phyloP scores from a whole-genome alignment of 257 asterid genomes.

The Gentiana dahurica region DNA sequence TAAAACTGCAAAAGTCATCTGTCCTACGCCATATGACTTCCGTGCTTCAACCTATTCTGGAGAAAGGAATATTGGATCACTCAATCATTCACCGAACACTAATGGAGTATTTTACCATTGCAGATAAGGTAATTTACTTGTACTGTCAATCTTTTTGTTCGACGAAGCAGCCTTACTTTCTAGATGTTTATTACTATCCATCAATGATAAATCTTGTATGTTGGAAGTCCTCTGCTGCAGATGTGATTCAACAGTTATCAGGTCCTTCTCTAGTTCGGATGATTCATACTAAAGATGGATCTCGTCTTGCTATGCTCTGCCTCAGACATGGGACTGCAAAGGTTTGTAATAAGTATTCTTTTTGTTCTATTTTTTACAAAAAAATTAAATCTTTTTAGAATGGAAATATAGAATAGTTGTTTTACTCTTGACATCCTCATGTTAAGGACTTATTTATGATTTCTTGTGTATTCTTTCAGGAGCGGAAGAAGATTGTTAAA shows the following conservation, averaged over 20 bases:
- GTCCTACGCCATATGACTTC: constrained; percentile 78
- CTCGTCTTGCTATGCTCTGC: constrained; percentile 65
- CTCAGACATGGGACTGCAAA: constrained; percentile 87
- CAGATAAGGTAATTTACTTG: constrained; percentile 52
- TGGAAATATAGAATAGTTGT: not conserved
- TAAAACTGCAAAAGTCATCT: constrained; percentile 60
- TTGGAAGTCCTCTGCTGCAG: constrained; percentile 80
- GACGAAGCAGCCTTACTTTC: not conserved
- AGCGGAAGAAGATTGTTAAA: constrained; percentile 84
- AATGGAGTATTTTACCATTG: constrained; percentile 61
- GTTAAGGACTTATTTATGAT: not conserved
- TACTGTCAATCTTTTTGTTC: not conserved
- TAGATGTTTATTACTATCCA: not conserved
- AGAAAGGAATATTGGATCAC: constrained; percentile 88
- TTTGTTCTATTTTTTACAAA: not conserved
- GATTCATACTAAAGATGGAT: constrained; percentile 91
- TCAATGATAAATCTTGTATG: constrained; percentile 31
- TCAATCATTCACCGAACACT: constrained; percentile 79
- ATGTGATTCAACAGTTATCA: constrained; percentile 62
- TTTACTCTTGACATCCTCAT: not conserved
- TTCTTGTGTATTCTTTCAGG: constrained; percentile 27
- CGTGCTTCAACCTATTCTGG: constrained; percentile 77
- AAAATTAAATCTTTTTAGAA: not conserved
- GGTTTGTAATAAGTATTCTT: constrained; percentile 30
- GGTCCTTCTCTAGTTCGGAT: constrained; percentile 57